Conservation (phyloP, 768 basidiomycete species). For the Pilatotrama ljubarskyi region DNA sequence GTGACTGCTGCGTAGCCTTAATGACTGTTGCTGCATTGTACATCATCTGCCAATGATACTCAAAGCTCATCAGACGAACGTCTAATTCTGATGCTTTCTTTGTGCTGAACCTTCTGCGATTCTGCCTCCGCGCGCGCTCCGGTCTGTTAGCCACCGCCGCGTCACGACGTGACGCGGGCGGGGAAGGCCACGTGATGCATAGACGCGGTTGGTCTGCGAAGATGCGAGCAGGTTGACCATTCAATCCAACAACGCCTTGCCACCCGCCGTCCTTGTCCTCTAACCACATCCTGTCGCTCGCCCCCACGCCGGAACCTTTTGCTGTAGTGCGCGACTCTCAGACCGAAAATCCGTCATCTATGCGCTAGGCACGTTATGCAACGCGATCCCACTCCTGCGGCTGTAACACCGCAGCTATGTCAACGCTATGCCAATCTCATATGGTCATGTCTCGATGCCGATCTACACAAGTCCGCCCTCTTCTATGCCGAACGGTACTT, state of each 20-base stretch:
- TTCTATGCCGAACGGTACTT: constrained; percentile 90
- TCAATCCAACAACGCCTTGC: constrained; percentile 4
- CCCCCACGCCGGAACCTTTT: background rate
- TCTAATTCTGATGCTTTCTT: background rate
- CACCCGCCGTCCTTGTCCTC: background rate
- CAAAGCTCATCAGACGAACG: background rate
- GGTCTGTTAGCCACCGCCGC: constrained; percentile 2
- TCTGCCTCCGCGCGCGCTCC: background rate
- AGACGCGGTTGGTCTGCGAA: constrained; percentile 18
- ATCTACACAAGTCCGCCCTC: constrained; percentile 75
- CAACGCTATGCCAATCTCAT: constrained; percentile 72
- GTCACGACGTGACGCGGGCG: constrained; percentile 8
- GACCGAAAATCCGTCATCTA: background rate
- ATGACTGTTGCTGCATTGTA: constrained; percentile 16
- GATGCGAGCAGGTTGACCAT: constrained; percentile 10
- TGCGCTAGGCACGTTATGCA: constrained; percentile 46
- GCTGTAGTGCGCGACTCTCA: background rate
- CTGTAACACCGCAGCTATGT: constrained; percentile 55
- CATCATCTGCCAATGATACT: constrained; percentile 19
- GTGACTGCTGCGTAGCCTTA: constrained; percentile 4
- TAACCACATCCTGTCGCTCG: background rate
- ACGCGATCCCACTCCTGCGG: constrained; percentile 46
- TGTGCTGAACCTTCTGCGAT: background rate
- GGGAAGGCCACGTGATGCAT: constrained; percentile 5
- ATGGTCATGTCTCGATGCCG: constrained; percentile 84